Conservation (phyloP, 2,329 filamentous ascomycete species). For the Aspergillus arachidicola region DNA sequence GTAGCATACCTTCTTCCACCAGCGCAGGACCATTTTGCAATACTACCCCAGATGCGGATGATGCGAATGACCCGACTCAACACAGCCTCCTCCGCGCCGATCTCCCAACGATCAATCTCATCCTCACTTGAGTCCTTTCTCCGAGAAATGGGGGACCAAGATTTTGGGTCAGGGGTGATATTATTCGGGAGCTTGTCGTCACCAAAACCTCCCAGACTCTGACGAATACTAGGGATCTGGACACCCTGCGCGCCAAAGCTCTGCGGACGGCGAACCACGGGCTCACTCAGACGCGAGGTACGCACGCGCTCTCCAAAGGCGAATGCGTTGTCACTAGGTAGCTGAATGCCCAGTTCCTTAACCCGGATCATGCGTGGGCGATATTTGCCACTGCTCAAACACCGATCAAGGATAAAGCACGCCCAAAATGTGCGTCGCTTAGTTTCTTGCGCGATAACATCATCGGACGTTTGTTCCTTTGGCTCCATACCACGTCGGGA, state of each 20-base stretch:
- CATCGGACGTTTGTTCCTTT: conserved; percentile 46
- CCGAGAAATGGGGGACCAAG: conserved; percentile 43
- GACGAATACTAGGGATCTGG: conserved; percentile 46
- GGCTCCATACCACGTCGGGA: conserved; percentile 32
- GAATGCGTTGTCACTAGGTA: conserved; percentile 60
- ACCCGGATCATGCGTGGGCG: conserved; percentile 56
- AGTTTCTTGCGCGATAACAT: conserved; percentile 57
- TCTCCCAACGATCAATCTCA: conserved; percentile 55
- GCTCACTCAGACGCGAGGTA: conserved; percentile 53
- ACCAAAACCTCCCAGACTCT: conserved; percentile 37
- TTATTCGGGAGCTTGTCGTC: conserved; percentile 43
- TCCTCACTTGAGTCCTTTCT: conserved; percentile 44
- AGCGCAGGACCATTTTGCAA: conserved; percentile 58
- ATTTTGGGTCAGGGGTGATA: conserved; percentile 35
- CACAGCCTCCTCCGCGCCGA: conserved; percentile 56
- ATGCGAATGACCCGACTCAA: conserved; percentile 58
- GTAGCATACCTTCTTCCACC: conserved; percentile 53
- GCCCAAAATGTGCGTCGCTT: conserved; percentile 61
- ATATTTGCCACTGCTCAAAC: conserved; percentile 57
- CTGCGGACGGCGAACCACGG: conserved; percentile 39
- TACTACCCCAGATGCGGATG: conserved; percentile 58
- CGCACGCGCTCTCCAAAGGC: conserved; percentile 57
- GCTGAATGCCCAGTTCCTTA: conserved; percentile 55
- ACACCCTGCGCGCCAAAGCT: conserved; percentile 45
- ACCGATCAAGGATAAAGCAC: conserved; percentile 60